Evolutionary conservation across 306 rosid genomes (phyloP), one percentile per base, ranked within the genome.

Genomic region (Luffa acutangula): DNA sequence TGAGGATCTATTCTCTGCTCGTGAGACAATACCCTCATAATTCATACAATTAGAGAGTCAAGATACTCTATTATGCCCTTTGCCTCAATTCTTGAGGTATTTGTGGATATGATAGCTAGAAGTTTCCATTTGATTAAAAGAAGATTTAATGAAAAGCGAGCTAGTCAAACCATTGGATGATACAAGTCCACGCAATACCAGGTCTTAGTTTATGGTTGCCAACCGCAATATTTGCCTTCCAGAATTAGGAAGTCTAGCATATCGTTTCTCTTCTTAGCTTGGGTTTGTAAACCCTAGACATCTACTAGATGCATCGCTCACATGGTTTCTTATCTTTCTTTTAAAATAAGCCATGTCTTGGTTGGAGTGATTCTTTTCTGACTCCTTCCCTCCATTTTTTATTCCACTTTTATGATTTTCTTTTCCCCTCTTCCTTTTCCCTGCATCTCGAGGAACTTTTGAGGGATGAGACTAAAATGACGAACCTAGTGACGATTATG

Each of bases 381-480:
- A 49, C 77, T n/a, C 74, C 69, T 4, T 80, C 58, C 36, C 39
- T 73, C 49, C 54, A 72, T 49, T 31, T 73, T 49, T 73, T 48
- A 73, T 73, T 49, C 45, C 78, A 48, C n/a, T 73, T 73, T 43
- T 13, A 20, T 73, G 43, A 73, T 31, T 57, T 59, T 51, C 51
- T 17, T 74, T 81, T 17, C 56, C 82, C 67, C 81, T 78, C 65
- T 77, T 46, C 60, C 43, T 73, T 73, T 73, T 58, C 81, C 84
- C 79, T 88, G 87, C 95, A 89, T 92, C 93, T 88, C 87, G 90
- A 89, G 93, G 84, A 86, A 13, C 60, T 72, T 77, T 76, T 25
- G 56, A 72, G 21, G 36, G 36, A 43, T 82, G 54, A 13, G 34
- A 7, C 46, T 18, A 45, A 14, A 17, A 53, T 83, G 88, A 85